Evolutionary conservation across 2,329 filamentous ascomycete genomes (phyloP).

Genomic region (Zasmidium angulare): DNA sequence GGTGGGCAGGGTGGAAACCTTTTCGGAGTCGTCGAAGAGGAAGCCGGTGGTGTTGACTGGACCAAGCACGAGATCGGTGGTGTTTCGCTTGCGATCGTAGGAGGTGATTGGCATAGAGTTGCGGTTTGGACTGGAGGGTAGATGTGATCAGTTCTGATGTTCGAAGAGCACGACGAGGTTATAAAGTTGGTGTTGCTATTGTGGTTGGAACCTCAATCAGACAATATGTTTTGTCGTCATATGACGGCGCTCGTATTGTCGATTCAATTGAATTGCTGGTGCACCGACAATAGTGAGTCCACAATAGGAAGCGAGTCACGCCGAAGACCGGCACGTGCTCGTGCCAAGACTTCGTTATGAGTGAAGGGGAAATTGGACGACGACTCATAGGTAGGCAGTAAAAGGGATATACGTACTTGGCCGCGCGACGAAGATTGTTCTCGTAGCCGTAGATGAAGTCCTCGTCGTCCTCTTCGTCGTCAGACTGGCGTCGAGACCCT

Average conservation of each 20-base stretch:
- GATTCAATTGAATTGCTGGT: background rate
- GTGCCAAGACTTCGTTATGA: constrained; percentile 12
- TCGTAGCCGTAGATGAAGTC: constrained; percentile 53
- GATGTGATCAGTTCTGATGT: constrained; percentile 23
- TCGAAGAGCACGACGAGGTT: constrained; percentile 1
- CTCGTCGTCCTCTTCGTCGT: constrained; percentile 81
- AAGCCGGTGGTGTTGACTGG: constrained; percentile 84
- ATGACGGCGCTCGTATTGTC: constrained; percentile 2
- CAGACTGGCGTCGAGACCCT: constrained; percentile 82
- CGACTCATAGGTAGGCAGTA: background rate
- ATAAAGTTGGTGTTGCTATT: constrained; percentile 15
- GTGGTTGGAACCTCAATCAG: constrained; percentile 12
- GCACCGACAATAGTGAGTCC: constrained; percentile 7
- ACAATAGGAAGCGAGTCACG: background rate
- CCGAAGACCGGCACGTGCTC: constrained; percentile 5
- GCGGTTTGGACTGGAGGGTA: constrained; percentile 67
- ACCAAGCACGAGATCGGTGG: constrained; percentile 60
- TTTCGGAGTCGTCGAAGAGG: constrained; percentile 68
- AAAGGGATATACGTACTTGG: constrained; percentile 70
- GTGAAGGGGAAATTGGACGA: constrained; percentile 5
- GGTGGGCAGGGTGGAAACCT: constrained; percentile 42
- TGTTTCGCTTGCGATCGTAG: constrained; percentile 66
- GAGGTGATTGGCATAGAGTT: constrained; percentile 90
- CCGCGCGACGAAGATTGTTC: constrained; percentile 70
- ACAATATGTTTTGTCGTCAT: constrained; percentile 8